Base-by-base conservation (phyloP, 805 yeast species). In the Candida bentonensis region DNA sequence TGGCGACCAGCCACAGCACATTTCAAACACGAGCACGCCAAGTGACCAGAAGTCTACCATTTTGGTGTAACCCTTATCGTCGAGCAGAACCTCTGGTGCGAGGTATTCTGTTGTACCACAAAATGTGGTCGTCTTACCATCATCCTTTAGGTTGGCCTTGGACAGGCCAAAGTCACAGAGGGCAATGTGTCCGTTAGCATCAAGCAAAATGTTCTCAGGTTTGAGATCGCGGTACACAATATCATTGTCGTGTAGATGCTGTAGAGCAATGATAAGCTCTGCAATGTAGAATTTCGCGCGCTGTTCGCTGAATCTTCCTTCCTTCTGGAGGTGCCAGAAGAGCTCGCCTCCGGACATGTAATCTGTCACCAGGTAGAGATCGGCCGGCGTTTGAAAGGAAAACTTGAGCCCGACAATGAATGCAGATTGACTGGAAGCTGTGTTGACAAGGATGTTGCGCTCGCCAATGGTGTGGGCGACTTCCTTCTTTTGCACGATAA, bases 1-100 rank as follows among this genome's bases (percentile, higher is more conserved):
- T 45, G 98, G 98, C 3, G 95, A 83, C 98, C 97, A 92, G 43
- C 98, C 98, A 67, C 97, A 92, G 64, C 97, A 88, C 98, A 92
- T 92, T 67, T 92, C 98, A 64, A 92, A 92, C 40, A 92, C 87
- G 47, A 92, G 69, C 22, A 92, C 98, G 48, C 98, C 98, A 47
- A 92, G 68, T 2, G 97, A 88, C 98, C 98, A 92, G 56, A 92
- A 92, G 63, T 92, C 98, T 49, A 92, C 98, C 97, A 92, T 89
- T 64, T 88, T 87, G 30, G 97, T 92, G 66, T 92, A 92, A 15
- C 98, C 98, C 44, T 84, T 75, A 63, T 92, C 98, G 65, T 92
- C 97, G 44, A 92, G 70, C 53, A 92, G 70, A 15, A 92, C 94
- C 63, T 92, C 98, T 2, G 98, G 98, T 0, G 98, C 98, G 50